Percentiles rank a stretch among this genome's conserved stretches.
phyloP scores from a whole-genome alignment of 192 early-diverging fungal genomes.

The Rhizophagus clarus region DNA sequence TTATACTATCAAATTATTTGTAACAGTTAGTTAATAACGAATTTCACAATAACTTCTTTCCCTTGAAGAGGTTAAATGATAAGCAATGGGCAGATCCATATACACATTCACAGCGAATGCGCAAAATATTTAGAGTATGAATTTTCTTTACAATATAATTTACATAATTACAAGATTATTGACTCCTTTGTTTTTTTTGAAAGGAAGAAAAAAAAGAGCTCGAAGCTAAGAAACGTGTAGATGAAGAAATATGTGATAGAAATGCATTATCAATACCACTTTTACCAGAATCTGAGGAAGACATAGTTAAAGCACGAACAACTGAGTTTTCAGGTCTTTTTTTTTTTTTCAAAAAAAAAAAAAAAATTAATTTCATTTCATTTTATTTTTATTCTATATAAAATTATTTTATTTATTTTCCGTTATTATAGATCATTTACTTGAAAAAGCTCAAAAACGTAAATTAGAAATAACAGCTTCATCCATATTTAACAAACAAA shows the following conservation, averaged over 20 bases:
- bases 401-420: not conserved
- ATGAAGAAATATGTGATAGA: constrained; percentile 61
- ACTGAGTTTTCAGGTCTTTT: constrained; percentile 49
- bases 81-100: constrained; percentile 82
- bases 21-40: constrained; percentile 38
- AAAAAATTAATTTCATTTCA: not conserved
- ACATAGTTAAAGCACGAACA: constrained; percentile 51
- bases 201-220: constrained; percentile 61
- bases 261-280: constrained; percentile 62
- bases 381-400: not conserved
- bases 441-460: constrained; percentile 34
- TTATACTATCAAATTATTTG: not conserved
- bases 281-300: constrained; percentile 52
- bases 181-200: not conserved
- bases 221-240: constrained; percentile 40
- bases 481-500: constrained; percentile 32
- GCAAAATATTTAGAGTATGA: constrained; percentile 67
- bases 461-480: constrained; percentile 33
- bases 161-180: not conserved
- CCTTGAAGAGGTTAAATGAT: constrained; percentile 60
- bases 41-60: constrained; percentile 60
- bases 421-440: constrained; percentile 29
- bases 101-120: constrained; percentile 65
- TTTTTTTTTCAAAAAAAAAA: not conserved
- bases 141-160: not conserved